A percentile compares a stretch with the other conserved stretches of the same genome.
Evolutionary conservation across 78 protist species (phyloP).

Genomic region (Diacronema lutheri): DNA sequence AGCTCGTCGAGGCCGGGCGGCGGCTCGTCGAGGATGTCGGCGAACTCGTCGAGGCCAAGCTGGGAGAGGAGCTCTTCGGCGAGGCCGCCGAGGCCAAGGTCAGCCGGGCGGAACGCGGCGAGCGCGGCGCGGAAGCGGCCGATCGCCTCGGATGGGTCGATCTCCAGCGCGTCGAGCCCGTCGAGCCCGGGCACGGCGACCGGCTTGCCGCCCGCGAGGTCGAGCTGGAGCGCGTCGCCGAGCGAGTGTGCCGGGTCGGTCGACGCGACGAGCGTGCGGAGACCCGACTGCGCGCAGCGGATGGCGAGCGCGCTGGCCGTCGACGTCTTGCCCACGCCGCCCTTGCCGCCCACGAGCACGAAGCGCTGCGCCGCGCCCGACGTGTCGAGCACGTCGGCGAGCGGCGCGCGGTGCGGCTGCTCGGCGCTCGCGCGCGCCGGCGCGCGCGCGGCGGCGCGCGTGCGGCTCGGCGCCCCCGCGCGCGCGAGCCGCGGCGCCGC

Average conservation of each 20-base stretch:
- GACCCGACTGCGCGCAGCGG: constrained; percentile 19
- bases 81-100: constrained; percentile 27
- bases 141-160: constrained; percentile 24
- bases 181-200: background rate
- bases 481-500: no score
- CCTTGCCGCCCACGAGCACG: constrained; percentile 67
- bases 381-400: background rate
- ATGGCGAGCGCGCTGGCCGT: constrained; percentile 40
- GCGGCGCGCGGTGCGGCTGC: no score
- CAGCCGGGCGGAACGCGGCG: constrained; percentile 6
- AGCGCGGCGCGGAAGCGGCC: background rate
- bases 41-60: constrained; percentile 35
- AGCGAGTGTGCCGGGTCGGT: constrained; percentile 70
- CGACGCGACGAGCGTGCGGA: constrained; percentile 36
- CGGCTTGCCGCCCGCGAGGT: constrained; percentile 18
- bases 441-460: no score
- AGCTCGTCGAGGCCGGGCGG: constrained; percentile 50
- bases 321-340: constrained; percentile 65
- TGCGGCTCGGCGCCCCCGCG: no score
- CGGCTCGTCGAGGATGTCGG: constrained; percentile 19
- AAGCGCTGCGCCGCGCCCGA: background rate
- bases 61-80: background rate
- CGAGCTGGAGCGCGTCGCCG: constrained; percentile 35
- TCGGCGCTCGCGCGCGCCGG: no score
- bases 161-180: constrained; percentile 39